Conservation (phyloP, 352 stramenopile species). For the Globisporangium camurandrum region DNA sequence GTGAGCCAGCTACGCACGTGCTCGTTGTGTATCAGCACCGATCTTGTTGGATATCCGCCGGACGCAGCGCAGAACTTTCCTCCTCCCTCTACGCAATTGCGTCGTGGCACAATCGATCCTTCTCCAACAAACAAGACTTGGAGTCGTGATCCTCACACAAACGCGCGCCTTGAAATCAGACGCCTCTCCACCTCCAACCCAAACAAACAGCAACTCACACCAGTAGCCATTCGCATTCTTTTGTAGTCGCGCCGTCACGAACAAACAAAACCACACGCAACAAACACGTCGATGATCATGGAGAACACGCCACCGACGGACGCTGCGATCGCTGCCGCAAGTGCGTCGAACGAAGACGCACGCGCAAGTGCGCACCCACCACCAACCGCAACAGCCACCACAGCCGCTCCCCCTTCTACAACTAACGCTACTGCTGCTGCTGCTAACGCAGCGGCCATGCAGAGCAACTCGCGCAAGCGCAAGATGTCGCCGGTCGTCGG, state of each 20-base stretch:
- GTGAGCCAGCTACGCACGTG: too few relatives aligned
- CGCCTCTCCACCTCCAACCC: not conserved
- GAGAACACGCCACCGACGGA: not conserved
- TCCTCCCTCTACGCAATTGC: not conserved
- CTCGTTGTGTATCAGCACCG: too few relatives aligned
- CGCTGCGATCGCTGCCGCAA: not conserved
- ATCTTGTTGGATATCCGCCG: too few relatives aligned
- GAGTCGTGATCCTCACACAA: too few relatives aligned
- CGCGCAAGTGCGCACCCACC: not conserved
- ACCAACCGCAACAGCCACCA: not conserved
- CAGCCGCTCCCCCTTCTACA: not conserved
- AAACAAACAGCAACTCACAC: too few relatives aligned
- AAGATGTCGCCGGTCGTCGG: conserved; percentile 49
- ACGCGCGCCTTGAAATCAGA: too few relatives aligned
- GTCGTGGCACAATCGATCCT: too few relatives aligned
- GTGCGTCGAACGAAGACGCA: not conserved
- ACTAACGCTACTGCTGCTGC: too few relatives aligned
- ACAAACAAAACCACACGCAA: too few relatives aligned
- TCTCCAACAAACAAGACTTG: too few relatives aligned
- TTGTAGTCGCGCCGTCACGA: too few relatives aligned
- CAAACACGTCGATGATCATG: not conserved
- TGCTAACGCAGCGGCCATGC: conserved; percentile 16
- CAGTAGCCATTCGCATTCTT: too few relatives aligned
- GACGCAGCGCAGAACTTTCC: not conserved
- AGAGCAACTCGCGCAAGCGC: conserved; percentile 45